phyloP scores from a whole-genome alignment of 2,329 filamentous ascomycete genomes.

The Penicillium sp. region DNA sequence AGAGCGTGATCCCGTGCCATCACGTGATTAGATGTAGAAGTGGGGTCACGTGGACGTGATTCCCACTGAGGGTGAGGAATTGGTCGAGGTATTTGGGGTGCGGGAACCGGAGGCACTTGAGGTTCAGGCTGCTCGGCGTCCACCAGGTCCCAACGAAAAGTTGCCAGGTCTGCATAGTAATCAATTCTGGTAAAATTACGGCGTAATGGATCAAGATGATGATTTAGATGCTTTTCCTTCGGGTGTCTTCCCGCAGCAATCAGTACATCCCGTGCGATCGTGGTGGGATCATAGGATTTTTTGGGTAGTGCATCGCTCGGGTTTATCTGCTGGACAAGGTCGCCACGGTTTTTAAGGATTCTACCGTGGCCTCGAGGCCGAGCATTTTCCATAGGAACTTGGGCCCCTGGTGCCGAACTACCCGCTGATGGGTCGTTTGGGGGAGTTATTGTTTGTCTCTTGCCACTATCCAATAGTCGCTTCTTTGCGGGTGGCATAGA shows the following conservation, averaged over 20 bases:
- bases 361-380: conserved; percentile 7
- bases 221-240: conserved; percentile 50
- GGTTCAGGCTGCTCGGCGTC: conserved; percentile 29
- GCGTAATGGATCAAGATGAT: conserved; percentile 47
- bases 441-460: not conserved
- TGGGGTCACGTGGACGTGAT: not conserved
- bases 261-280: conserved; percentile 56
- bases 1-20: conserved; percentile 7
- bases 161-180: conserved; percentile 46
- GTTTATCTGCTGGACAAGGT: conserved; percentile 40
- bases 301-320: conserved; percentile 35
- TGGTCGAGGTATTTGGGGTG: not conserved
- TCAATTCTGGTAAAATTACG: conserved; percentile 38
- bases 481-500: not conserved
- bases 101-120: conserved; percentile 10
- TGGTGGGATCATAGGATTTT: conserved; percentile 51
- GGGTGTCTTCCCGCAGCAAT: conserved; percentile 56
- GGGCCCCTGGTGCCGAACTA: conserved; percentile 6
- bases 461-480: not conserved
- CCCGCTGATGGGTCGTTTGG: not conserved
- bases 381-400: not conserved
- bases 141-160: conserved; percentile 54
- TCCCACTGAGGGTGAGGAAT: not conserved
- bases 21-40: not conserved
- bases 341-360: conserved; percentile 24